Conservation (phyloP, 2,329 filamentous ascomycete species). For the Stachybotrys chartarum region DNA sequence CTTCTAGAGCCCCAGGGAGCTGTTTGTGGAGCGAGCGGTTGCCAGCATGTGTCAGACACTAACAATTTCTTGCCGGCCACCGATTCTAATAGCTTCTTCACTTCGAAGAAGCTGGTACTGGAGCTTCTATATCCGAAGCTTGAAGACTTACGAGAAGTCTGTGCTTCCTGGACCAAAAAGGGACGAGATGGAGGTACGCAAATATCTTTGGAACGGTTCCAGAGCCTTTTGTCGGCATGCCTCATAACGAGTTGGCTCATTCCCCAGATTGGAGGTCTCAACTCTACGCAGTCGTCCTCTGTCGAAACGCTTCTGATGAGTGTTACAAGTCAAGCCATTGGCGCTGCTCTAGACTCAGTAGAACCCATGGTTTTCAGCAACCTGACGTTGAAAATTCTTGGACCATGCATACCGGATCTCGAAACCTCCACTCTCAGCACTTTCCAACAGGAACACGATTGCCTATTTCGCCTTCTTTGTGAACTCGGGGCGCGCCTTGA, state of each 20-base stretch:
- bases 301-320: conserved; percentile 35
- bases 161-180: conserved; percentile 38
- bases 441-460: conserved; percentile 28
- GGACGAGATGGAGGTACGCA: conserved; percentile 38
- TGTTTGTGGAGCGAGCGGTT: not conserved
- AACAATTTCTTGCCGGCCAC: conserved; percentile 12
- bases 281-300: conserved; percentile 41
- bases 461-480: conserved; percentile 36
- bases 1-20: conserved; percentile 32
- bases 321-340: conserved; percentile 32
- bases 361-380: conserved; percentile 40
- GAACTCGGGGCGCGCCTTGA: conserved; percentile 25
- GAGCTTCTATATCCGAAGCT: conserved; percentile 48
- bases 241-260: conserved; percentile 38
- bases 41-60: conserved; percentile 2
- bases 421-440: conserved; percentile 26
- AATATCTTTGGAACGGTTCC: conserved; percentile 44
- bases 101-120: conserved; percentile 42
- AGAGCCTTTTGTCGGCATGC: conserved; percentile 43
- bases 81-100: conserved; percentile 25
- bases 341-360: conserved; percentile 31
- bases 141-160: conserved; percentile 39
- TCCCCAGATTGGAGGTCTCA: conserved; percentile 38
- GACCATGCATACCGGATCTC: conserved; percentile 39
- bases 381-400: conserved; percentile 35